phyloP scores from a whole-genome alignment of 2,329 filamentous ascomycete genomes.

The Fusarium globosum region DNA sequence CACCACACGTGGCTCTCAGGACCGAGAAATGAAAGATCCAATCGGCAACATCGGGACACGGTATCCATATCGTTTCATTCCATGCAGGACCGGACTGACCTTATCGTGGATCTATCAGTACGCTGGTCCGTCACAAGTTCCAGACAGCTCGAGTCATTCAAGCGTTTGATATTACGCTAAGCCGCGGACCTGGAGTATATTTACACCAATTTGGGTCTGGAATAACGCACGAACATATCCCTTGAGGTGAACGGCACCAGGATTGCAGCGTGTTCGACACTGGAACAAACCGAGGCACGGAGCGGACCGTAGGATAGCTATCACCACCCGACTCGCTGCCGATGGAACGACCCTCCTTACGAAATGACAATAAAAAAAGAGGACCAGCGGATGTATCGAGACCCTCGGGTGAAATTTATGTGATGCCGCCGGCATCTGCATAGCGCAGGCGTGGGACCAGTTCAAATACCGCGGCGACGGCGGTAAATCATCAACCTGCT shows the following conservation, averaged over 20 bases:
- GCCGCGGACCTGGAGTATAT: neutral
- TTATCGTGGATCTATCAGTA: neutral
- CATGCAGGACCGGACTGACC: neutral
- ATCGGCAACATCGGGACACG: conserved; percentile 13
- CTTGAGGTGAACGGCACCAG: neutral
- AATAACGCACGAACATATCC: neutral
- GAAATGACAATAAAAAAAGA: neutral
- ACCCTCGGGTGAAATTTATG: neutral
- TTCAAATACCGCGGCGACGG: conserved; percentile 29
- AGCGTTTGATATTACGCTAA: conserved; percentile 8
- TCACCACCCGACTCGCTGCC: conserved; percentile 14
- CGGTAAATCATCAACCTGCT: conserved; percentile 35
- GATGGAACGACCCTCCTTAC: conserved; percentile 3
- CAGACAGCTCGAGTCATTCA: conserved; percentile 7
- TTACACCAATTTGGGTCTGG: neutral
- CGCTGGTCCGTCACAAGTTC: neutral
- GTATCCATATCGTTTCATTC: conserved; percentile 2
- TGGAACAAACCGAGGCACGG: conserved; percentile 16
- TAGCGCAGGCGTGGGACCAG: conserved; percentile 22
- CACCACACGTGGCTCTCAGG: conserved; percentile 3
- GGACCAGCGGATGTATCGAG: neutral
- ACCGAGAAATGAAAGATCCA: neutral
- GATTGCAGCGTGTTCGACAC: neutral
- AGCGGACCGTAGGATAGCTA: conserved; percentile 18
- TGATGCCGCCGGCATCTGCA: conserved; percentile 16